Conservation (phyloP, 306 rosid genomes). For the Begonia peltatifolia region DNA sequence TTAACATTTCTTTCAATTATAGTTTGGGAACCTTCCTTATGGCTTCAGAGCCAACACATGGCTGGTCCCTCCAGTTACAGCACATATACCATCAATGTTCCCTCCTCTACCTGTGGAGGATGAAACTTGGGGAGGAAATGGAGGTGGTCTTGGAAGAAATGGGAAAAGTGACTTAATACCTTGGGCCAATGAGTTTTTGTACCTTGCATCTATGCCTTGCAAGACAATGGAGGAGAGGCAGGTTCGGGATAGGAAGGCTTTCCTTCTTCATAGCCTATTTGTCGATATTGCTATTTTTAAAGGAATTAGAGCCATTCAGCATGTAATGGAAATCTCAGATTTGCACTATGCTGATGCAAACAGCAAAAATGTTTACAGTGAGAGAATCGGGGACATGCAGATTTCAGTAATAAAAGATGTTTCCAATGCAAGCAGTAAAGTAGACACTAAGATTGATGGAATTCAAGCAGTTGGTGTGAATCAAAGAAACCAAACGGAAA, state of each 20-base stretch:
- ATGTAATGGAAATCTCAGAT: slow-evolving; percentile 32
- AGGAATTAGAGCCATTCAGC: slow-evolving; percentile 55
- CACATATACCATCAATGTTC: slow-evolving; percentile 51
- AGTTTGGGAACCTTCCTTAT: slow-evolving; percentile 96
- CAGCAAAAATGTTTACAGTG: slow-evolving; percentile 28
- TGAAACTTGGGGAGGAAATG: slow-evolving; percentile 92
- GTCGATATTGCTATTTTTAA: slow-evolving; percentile 80
- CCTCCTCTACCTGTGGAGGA: slow-evolving; percentile 83
- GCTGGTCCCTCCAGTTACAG: slow-evolving; percentile 84
- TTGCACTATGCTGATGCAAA: slow-evolving; percentile 23
- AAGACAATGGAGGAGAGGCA: slow-evolving; percentile 88
- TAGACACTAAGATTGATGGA: slow-evolving; percentile 90
- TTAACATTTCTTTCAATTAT: slow-evolving; percentile 15
- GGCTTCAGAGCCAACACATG: slow-evolving; percentile 96
- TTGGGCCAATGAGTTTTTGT: slow-evolving; percentile 77
- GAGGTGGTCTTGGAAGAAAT: slow-evolving; percentile 83
- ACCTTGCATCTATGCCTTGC: slow-evolving; percentile 82
- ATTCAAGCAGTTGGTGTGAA: slow-evolving; percentile 54
- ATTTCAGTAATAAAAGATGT: slow-evolving; percentile 61
- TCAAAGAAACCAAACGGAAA: slow-evolving; percentile 40
- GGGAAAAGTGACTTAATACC: slow-evolving; percentile 65
- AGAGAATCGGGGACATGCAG: slow-evolving; percentile 68
- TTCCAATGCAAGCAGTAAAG: slow-evolving; percentile 64
- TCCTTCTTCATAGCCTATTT: slow-evolving; percentile 86
- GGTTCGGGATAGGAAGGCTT: slow-evolving; percentile 84